Evolutionary conservation across 2,329 filamentous ascomycete species (phyloP).

Genomic region (Colletotrichum abscissum): DNA sequence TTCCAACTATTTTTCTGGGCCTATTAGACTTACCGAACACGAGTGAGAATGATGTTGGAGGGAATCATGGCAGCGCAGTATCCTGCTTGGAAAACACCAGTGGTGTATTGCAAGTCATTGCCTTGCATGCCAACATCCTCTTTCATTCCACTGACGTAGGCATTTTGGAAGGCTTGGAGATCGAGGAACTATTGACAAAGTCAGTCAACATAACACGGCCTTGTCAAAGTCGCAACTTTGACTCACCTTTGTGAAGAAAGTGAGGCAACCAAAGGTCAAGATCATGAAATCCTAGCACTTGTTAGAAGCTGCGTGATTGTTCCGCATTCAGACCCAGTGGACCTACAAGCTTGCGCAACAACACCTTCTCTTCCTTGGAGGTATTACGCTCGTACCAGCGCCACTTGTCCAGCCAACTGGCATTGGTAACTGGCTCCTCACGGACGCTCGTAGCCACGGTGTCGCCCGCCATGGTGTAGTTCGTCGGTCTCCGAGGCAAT

Average conservation of each 20-base stretch:
- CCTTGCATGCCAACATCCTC: slow-evolving; percentile 46
- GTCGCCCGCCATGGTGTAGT: slow-evolving; percentile 3
- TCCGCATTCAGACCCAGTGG: background rate
- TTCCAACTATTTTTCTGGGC: background rate
- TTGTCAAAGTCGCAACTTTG: background rate
- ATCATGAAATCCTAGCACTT: slow-evolving; percentile 66
- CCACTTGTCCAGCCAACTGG: slow-evolving; percentile 21
- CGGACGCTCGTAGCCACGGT: background rate
- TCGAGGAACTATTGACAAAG: background rate
- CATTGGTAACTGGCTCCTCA: background rate
- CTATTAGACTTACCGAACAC: slow-evolving; percentile 38
- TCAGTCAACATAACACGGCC: background rate
- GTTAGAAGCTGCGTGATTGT: background rate
- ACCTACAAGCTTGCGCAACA: slow-evolving; percentile 62
- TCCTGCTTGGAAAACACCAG: slow-evolving; percentile 59
- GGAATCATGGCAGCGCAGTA: slow-evolving; percentile 69
- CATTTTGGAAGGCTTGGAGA: slow-evolving; percentile 43
- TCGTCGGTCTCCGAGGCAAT: background rate
- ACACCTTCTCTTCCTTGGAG: slow-evolving; percentile 49
- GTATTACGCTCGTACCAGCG: slow-evolving; percentile 18
- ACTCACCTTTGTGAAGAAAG: slow-evolving; percentile 64
- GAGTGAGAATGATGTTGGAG: slow-evolving; percentile 68
- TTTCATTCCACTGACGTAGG: slow-evolving; percentile 52
- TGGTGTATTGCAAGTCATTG: slow-evolving; percentile 61
- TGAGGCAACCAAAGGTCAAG: slow-evolving; percentile 71